phyloP scores from a whole-genome alignment of 257 asterid species.

The Solanum habrochaites region DNA sequence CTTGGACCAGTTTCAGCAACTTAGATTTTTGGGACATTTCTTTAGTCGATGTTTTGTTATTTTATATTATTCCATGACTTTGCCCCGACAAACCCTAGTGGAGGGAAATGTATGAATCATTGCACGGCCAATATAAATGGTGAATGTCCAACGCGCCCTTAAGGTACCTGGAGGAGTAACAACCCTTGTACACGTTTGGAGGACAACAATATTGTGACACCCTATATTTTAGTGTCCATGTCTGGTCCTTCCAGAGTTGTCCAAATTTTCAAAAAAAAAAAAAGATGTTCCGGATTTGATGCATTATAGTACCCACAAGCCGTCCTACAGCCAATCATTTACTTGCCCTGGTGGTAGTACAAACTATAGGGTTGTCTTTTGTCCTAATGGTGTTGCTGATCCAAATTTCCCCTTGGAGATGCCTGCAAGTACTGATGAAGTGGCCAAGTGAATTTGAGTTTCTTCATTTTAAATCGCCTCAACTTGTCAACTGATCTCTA shows the following conservation, averaged over 20 bases:
- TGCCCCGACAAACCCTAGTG: neutral
- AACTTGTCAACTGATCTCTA: neutral
- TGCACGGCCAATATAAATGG: constrained; percentile 49
- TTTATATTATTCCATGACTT: constrained; percentile 43
- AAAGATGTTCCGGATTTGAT: constrained; percentile 37
- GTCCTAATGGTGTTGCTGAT: constrained; percentile 18
- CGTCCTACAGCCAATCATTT: constrained; percentile 48
- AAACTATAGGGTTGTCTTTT: constrained; percentile 34
- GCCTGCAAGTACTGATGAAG: neutral
- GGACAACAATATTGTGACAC: constrained; percentile 61
- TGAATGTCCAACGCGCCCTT: constrained; percentile 38
- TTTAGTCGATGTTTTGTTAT: constrained; percentile 42
- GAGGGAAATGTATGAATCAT: constrained; percentile 5
- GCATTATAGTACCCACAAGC: constrained; percentile 50
- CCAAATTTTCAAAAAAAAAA: constrained; percentile 50
- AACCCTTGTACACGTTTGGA: constrained; percentile 58
- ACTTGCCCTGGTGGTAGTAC: constrained; percentile 30
- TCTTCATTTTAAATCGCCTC: neutral
- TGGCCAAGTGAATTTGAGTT: neutral
- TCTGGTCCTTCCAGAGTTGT: constrained; percentile 37
- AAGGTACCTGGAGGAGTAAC: constrained; percentile 55
- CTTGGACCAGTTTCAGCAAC: constrained; percentile 23
- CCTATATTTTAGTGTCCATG: constrained; percentile 41
- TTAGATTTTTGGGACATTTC: constrained; percentile 52
- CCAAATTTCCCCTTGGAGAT: neutral